These are phyloP conservation scores for Yamadazyma pseudoaaseri DNA, from an alignment of 1,139 yeast genomes.

Conservation along the genomic window DNA sequence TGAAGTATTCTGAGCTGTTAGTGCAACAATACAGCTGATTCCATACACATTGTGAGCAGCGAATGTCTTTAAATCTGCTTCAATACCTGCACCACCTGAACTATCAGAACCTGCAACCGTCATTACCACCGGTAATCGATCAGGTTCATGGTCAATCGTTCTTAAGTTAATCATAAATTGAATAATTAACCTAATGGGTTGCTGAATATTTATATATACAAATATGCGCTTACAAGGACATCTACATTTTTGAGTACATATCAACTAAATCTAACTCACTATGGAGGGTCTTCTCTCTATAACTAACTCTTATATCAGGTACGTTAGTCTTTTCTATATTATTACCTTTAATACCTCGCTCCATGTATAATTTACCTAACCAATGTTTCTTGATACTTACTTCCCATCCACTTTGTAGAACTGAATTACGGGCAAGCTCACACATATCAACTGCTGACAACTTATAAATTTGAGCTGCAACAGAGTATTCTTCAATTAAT, in stretches of 20 bases:
- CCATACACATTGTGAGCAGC: slow-evolving; percentile 80
- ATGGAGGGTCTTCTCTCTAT: slow-evolving; percentile 74
- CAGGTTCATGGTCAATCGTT: neutral
- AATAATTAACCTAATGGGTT: neutral
- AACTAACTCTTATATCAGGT: slow-evolving; percentile 81
- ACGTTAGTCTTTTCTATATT: slow-evolving; percentile 93
- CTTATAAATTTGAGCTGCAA: slow-evolving; percentile 96
- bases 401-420: slow-evolving; percentile 91
- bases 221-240: slow-evolving; percentile 7
- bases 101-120: slow-evolving; percentile 84
- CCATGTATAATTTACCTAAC: slow-evolving; percentile 73
- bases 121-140: slow-evolving; percentile 42
- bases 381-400: slow-evolving; percentile 81
- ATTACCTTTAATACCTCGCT: slow-evolving; percentile 72
- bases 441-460: slow-evolving; percentile 95
- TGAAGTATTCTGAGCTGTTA: slow-evolving; percentile 79
- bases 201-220: neutral
- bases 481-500: slow-evolving; percentile 95
- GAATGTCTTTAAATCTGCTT: slow-evolving; percentile 86
- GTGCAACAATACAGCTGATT: slow-evolving; percentile 73
- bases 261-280: slow-evolving; percentile 75
- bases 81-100: slow-evolving; percentile 95
- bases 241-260: neutral
- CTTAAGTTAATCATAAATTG: neutral
- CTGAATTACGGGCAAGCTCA: slow-evolving; percentile 85